Conservation (phyloP, 805 yeast genomes). For the Myxozyma kluyveri region DNA sequence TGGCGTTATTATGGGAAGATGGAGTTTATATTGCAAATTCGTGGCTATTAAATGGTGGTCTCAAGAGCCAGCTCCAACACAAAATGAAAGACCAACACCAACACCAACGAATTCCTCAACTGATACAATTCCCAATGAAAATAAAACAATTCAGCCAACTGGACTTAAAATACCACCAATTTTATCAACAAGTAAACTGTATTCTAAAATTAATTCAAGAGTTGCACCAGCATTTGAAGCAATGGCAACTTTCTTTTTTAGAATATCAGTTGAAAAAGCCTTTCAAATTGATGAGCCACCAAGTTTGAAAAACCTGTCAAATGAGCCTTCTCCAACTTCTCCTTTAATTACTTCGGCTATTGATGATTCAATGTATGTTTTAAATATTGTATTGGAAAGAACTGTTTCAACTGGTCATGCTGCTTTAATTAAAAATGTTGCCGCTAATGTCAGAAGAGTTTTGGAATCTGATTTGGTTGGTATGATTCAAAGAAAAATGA, state of each 20-base stretch:
- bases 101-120: not conserved
- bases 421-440: constrained; percentile 52
- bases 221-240: constrained; percentile 62
- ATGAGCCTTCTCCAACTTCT: constrained; percentile 48
- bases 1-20: constrained; percentile 73
- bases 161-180: constrained; percentile 47
- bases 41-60: constrained; percentile 29
- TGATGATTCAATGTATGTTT: constrained; percentile 76
- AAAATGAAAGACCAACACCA: constrained; percentile 2
- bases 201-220: constrained; percentile 52
- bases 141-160: constrained; percentile 6
- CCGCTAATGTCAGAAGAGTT: constrained; percentile 55
- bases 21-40: constrained; percentile 62
- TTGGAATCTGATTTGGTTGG: constrained; percentile 63
- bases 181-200: constrained; percentile 53
- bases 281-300: constrained; percentile 77
- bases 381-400: constrained; percentile 65
- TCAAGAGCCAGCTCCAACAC: constrained; percentile 11
- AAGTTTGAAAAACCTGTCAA: constrained; percentile 44
- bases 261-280: constrained; percentile 79
- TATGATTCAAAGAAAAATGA: constrained; percentile 50
- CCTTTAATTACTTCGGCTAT: constrained; percentile 67
- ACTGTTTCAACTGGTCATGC: constrained; percentile 70
- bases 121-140: not conserved
- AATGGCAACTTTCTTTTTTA: constrained; percentile 62